Evolutionary conservation across 306 rosid genomes (phyloP), one percentile per base, ranked within the genome.

Genomic region (Begonia masoniana): DNA sequence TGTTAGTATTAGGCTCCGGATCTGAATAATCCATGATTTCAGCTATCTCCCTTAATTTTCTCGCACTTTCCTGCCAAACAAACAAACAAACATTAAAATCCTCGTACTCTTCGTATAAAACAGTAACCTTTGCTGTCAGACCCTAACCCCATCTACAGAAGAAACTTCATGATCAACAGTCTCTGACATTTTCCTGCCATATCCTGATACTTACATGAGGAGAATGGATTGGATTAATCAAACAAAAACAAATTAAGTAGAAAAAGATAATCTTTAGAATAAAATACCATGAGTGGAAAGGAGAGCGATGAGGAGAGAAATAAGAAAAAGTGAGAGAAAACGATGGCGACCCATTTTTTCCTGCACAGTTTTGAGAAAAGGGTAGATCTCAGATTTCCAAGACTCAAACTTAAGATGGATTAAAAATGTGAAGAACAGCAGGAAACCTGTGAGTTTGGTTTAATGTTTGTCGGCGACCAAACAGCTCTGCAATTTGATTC

Each of bases 1-100:
- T 83, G 61, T 88, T 84, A 11, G 53, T 76, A 62, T 88, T 88
- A 49, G 97, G 86, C 58, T 64, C 68, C 43, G 97, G 97, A 0
- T 77, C 88, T 39, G 63, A 16, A 68, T 88, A 88, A 60, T 88
- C 97, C 79, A 57, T 73, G 11, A 70, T 41, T 43, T 53, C 77
- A n/a, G 54, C 55, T 63, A 46, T 46, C 15, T 41, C 24, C 59
- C 69, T 65, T 13, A 57, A 31, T 49, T 58, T 62, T 46, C 48
- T 49, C 9, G 31, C 67, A 71, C 2, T 16, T 60, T 47, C 76
- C 94, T 88, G 74, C 13, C 46, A 8, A 31, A 41, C 47, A n/a
- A n/a, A n/a, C n/a, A 26, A 63, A 58, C 56, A 68, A 7, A n/a
- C 1, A 57, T 15, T 0, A 41, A 41, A 9, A 3, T 23, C 31